A percentile compares a stretch with the other conserved stretches of the same genome.
phyloP scores from a whole-genome alignment of 202 grass and related monocot genomes.

The Dendrocalamus latiflorus region DNA sequence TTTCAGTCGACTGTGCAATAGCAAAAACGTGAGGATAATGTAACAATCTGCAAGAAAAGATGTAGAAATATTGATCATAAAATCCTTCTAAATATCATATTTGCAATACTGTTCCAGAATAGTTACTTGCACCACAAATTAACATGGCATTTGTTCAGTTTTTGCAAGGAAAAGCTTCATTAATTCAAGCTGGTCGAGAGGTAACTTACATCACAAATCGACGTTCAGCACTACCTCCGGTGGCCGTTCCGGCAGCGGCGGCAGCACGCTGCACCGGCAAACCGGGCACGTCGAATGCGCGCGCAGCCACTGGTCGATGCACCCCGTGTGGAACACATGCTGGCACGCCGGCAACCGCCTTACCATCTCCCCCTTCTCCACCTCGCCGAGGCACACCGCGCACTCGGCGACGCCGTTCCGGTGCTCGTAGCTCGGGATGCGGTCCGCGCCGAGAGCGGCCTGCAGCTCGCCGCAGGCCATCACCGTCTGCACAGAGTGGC shows the following conservation, averaged over 20 bases:
- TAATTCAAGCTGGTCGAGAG: neutral
- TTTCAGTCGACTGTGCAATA: too few relatives aligned
- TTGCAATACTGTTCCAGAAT: neutral
- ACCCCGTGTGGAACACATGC: conserved; percentile 45
- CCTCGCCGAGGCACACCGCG: conserved; percentile 43
- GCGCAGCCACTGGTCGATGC: conserved; percentile 44
- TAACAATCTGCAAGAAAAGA: too few relatives aligned
- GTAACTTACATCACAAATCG: neutral
- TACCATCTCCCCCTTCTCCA: conserved; percentile 32
- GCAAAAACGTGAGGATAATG: too few relatives aligned
- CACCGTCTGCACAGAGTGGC: neutral
- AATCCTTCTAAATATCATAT: too few relatives aligned
- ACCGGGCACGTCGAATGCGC: conserved; percentile 33
- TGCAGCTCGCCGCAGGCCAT: neutral
- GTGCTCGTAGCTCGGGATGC: conserved; percentile 20
- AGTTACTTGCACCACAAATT: neutral
- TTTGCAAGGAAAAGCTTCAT: neutral
- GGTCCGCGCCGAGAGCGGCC: neutral
- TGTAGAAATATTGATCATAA: too few relatives aligned
- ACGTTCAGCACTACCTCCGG: conserved; percentile 5
- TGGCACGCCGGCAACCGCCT: conserved; percentile 36
- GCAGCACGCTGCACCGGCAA: conserved; percentile 20
- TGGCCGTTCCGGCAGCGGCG: neutral
- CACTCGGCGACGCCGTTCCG: conserved; percentile 13
- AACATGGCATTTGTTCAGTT: neutral